Conservation (phyloP, 805 yeast genomes). For the Sungouiozyma intestinalis region DNA sequence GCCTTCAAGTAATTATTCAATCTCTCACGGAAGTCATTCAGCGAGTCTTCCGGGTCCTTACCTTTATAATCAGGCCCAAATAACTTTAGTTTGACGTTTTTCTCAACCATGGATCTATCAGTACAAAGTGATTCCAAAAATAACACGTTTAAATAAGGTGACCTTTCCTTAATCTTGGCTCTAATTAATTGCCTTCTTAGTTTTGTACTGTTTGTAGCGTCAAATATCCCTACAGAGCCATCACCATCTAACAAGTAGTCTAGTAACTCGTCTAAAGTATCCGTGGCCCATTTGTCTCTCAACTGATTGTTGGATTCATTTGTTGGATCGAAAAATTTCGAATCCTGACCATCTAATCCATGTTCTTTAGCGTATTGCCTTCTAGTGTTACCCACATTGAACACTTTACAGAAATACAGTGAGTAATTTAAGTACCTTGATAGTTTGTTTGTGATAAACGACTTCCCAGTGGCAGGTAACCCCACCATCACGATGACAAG, state of each 20-base stretch:
- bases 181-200: slow-evolving; percentile 48
- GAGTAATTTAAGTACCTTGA: slow-evolving; percentile 89
- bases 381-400: slow-evolving; percentile 92
- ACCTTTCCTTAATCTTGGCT: slow-evolving; percentile 44
- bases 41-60: slow-evolving; percentile 73
- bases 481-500: slow-evolving; percentile 96
- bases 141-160: slow-evolving; percentile 61
- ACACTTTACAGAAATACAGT: slow-evolving; percentile 80
- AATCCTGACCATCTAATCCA: slow-evolving; percentile 45
- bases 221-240: slow-evolving; percentile 88
- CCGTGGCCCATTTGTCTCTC: slow-evolving; percentile 94
- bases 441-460: slow-evolving; percentile 83
- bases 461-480: slow-evolving; percentile 88
- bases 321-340: slow-evolving; percentile 78
- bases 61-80: slow-evolving; percentile 86
- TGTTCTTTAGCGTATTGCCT: slow-evolving; percentile 47
- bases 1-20: slow-evolving; percentile 76
- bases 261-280: slow-evolving; percentile 72
- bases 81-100: slow-evolving; percentile 73
- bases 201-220: slow-evolving; percentile 71
- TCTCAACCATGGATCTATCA: slow-evolving; percentile 66
- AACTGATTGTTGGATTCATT: slow-evolving; percentile 52
- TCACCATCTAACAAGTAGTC: slow-evolving; percentile 71
- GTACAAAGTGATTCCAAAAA: slow-evolving; percentile 83
- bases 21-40: slow-evolving; percentile 73